These are phyloP conservation scores for Phylloboletellus chloephorus DNA, from an alignment of 1,284 basidiomycete genomes.

Conservation along the genomic window DNA sequence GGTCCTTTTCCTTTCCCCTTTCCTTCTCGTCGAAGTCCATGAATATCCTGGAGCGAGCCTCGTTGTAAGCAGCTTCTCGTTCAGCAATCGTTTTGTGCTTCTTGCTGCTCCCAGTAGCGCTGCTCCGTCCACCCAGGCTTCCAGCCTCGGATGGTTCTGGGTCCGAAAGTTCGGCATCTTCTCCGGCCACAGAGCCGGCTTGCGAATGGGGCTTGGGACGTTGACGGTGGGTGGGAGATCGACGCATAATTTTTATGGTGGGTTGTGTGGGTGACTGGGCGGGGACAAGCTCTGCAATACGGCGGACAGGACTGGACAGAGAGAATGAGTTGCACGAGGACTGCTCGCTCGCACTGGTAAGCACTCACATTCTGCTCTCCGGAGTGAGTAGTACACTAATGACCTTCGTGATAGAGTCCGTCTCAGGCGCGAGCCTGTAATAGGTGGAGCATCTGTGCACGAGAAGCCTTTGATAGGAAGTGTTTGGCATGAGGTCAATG, in stretches of 20 bases:
- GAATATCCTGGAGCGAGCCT: conserved; percentile 77
- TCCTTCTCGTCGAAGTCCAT: conserved; percentile 73
- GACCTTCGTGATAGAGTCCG: conserved; percentile 55
- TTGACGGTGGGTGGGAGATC: conserved; percentile 47
- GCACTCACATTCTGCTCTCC: conserved; percentile 69
- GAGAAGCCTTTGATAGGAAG: conserved; percentile 75
- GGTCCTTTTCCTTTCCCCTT: conserved; percentile 65
- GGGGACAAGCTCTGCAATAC: conserved; percentile 75
- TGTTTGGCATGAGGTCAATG: conserved; percentile 59
- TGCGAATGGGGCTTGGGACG: conserved; percentile 54
- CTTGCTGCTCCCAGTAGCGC: conserved; percentile 53
- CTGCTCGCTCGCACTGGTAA: conserved; percentile 1
- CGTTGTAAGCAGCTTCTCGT: conserved; percentile 77
- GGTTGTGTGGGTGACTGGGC: conserved; percentile 60
- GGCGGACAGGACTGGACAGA: conserved; percentile 50
- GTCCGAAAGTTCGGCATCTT: conserved; percentile 70
- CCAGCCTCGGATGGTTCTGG: conserved; percentile 72
- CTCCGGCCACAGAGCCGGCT: conserved; percentile 61
- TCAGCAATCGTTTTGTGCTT: conserved; percentile 72
- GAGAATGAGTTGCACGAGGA: conserved; percentile 11
- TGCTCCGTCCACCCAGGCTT: conserved; percentile 65
- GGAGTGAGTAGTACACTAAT: conserved; percentile 50
- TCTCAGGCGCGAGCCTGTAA: conserved; percentile 65
- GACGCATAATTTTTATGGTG: conserved; percentile 79
- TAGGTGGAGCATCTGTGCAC: conserved; percentile 78